Evolutionary conservation across 495 filamentous ascomycete genomes (phyloP), one percentile per base, ranked within the genome.

Genomic region (Tuber microsphaerosporum): DNA sequence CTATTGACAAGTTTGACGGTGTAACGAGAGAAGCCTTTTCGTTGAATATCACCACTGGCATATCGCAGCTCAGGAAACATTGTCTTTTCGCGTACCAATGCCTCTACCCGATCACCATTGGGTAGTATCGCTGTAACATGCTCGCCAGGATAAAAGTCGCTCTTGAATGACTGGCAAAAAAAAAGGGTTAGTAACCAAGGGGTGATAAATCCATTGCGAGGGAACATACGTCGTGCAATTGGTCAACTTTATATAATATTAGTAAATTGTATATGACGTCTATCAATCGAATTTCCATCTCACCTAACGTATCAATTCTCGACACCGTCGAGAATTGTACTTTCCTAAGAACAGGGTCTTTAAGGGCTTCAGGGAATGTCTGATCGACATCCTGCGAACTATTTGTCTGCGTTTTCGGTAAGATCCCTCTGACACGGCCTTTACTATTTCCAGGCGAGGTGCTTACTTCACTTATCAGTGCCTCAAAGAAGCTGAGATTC

Each of bases 131-230:
- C 91, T 8, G 91, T 89, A 16, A 98, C 93, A 16, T 88, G 87
- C 80, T 99, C 95, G 56, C 94, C 94, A 3, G 94, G 95, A 81
- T 95, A 97, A 81, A 95, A 98, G 81, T 97, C 93, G 70, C 90
- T 87, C 80, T 94, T 95, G 82, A 97, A 99, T 81, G 97, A 93
- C 85, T 97, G 86, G 48, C 83, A 85, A 69, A 42, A n/a, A 71
- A n/a, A 48, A n/a, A 31, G 19, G 20, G 14, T 71, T 16, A 45
- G 70, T n/a, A 42, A 42, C 70, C 26, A 70, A 70, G 37, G 44
- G 37, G 73, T 22, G 44, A 78, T 51, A 72, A 43, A 43, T 31
- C 51, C 56, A 43, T 37, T 26, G 56, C 71, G 34, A 56, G 73
- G 70, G 42, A 42, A 84, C 85, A 82, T 84, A 90, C 87, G 83